These are phyloP conservation scores for Rhizopogon sp. DNA, from an alignment of 768 basidiomycete species.

Conservation along the genomic window DNA sequence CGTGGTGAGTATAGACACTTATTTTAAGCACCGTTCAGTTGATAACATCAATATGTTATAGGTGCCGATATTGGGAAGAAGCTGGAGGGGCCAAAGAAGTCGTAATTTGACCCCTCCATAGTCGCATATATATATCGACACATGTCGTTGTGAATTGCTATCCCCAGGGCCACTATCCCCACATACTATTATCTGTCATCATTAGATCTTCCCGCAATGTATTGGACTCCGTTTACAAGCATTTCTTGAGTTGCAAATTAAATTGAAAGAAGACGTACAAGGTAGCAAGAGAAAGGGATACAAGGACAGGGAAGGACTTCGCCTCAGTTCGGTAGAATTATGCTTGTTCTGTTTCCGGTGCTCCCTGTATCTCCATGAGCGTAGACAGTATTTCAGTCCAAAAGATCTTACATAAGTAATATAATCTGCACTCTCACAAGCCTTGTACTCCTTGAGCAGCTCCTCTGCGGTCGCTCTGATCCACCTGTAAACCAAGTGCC, in stretches of 20 bases:
- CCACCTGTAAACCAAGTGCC: not conserved
- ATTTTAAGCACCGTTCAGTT: not conserved
- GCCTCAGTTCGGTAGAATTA: conserved; percentile 1
- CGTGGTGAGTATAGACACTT: conserved; percentile 55
- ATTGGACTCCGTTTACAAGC: conserved; percentile 19
- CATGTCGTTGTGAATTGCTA: conserved; percentile 13
- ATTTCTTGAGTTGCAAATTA: not conserved
- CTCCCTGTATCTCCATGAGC: conserved; percentile 20
- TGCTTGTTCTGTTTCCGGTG: conserved; percentile 26
- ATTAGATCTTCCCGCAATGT: conserved; percentile 17
- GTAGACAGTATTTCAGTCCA: not conserved
- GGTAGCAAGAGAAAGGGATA: not conserved
- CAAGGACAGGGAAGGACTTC: not conserved
- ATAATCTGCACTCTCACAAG: conserved; percentile 93
- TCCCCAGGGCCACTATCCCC: conserved; percentile 4
- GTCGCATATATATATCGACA: conserved; percentile 26
- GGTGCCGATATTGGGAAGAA: conserved; percentile 85
- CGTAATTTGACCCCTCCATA: conserved; percentile 43
- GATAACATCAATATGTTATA: conserved; percentile 21
- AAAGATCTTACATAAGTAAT: conserved; percentile 67
- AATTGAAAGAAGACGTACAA: not conserved
- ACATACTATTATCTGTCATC: conserved; percentile 7
- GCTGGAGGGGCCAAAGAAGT: conserved; percentile 73
- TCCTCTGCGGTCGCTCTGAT: conserved; percentile 80
- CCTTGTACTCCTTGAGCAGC: conserved; percentile 89